Evolutionary conservation across 2,329 filamentous ascomycete species (phyloP), one percentile per base, ranked within the genome.

Genomic region (Lachnellula occidentalis): DNA sequence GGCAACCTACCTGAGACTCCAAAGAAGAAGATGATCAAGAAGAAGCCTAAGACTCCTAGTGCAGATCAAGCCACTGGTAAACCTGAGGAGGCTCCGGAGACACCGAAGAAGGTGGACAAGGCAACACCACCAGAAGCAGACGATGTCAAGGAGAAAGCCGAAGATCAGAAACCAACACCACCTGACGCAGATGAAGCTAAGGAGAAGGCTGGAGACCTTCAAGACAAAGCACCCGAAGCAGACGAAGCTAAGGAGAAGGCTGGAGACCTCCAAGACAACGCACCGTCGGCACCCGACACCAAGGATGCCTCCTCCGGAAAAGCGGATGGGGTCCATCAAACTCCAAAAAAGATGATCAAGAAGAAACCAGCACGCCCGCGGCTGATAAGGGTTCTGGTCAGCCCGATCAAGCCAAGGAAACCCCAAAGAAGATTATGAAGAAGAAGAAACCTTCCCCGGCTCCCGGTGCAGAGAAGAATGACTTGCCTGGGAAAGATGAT

Each of bases 101-200:
- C 34, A 7, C 41, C 34, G 8, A 54, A 56, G 36, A 57, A 58
- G 21, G 56, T 54, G 43, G n/a, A 61, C 49, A 48, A 55, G 27
- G 49, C 39, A n/a, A 11, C 42, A 24, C 41, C 34, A 12, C 53
- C 48, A 37, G 37, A 37, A 15, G 31, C 48, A 17, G 50, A 51
- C n/a, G 31, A 51, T 3, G 17, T 24, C 3, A 4, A 24, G 24
- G 24, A 59, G 21, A 37, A 49, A 5, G 46, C 54, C 14, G 50
- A 57, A 61, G 56, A 59, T n/a, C n/a, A 56, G 43, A 54, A 50
- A 19, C 51, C 46, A 6, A 21, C 46, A 9, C 3, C 34, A 2
- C 41, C 41, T n/a, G 15, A 37, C 1, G 15, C 34, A 14, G 34
- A 37, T n/a, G 37, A 46, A 17, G 22, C 45, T 5, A 41, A 45